phyloP scores from a whole-genome alignment of 495 filamentous ascomycete genomes.

The Venustampulla echinocandica region DNA sequence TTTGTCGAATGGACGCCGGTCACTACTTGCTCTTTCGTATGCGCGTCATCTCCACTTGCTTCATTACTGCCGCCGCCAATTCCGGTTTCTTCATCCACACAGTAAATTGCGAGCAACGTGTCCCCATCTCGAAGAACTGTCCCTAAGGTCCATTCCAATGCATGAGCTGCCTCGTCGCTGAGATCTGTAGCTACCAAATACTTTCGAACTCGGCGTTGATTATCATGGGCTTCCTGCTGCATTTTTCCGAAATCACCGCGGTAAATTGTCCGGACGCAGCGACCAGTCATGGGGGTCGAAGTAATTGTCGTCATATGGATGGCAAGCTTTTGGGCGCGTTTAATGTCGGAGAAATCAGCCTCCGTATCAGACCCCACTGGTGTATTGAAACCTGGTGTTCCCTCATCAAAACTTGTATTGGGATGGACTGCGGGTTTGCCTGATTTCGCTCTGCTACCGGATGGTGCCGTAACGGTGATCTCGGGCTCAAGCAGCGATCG shows the following conservation, averaged over 20 bases:
- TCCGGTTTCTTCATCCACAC: constrained; percentile 75
- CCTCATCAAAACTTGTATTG: constrained; percentile 22
- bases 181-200: constrained; percentile 91
- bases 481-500: constrained; percentile 55
- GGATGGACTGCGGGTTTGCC: constrained; percentile 70
- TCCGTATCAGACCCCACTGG: constrained; percentile 83
- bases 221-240: constrained; percentile 63
- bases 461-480: constrained; percentile 55
- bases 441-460: constrained; percentile 43
- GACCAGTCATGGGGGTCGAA: constrained; percentile 63
- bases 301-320: constrained; percentile 72
- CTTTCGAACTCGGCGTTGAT: constrained; percentile 64
- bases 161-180: constrained; percentile 87
- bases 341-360: constrained; percentile 72
- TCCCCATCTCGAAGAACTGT: constrained; percentile 93
- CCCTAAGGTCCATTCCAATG: constrained; percentile 93
- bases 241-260: constrained; percentile 74
- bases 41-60: constrained; percentile 36
- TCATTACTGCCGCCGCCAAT: constrained; percentile 24
- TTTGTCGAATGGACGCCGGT: constrained; percentile 30
- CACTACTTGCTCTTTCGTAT: constrained; percentile 62
- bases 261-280: constrained; percentile 78
- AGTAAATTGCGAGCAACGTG: constrained; percentile 85
- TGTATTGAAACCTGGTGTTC: constrained; percentile 59
- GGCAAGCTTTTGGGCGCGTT: constrained; percentile 72